phyloP scores from a whole-genome alignment of 148 eudicot species.

The Fagopyrum homotropicum region DNA sequence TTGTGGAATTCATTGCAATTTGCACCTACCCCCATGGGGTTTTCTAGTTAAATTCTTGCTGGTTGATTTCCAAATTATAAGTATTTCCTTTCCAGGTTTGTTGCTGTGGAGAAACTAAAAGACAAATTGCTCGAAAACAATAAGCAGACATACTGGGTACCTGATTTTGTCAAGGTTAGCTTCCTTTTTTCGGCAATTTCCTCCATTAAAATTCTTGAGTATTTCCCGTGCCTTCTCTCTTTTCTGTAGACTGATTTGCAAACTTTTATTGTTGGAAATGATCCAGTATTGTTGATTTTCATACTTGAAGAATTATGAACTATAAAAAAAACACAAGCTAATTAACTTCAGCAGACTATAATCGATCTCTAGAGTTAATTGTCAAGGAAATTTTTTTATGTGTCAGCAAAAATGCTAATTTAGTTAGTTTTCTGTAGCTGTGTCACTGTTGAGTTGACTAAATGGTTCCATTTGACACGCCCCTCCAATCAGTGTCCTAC shows the following conservation, averaged over 20 bases:
- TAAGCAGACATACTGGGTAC: slow-evolving; percentile 91
- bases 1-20: too few species aligned
- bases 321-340: not conserved
- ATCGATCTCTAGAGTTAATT: not conserved
- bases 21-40: too few species aligned
- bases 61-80: not conserved
- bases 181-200: not conserved
- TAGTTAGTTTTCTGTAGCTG: not conserved
- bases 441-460: not conserved
- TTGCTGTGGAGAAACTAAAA: slow-evolving; percentile 84
- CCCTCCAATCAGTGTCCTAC: not conserved
- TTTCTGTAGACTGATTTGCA: not conserved
- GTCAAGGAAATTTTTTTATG: not conserved
- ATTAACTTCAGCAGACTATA: not conserved
- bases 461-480: not conserved
- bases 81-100: slow-evolving; percentile 46
- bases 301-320: not conserved
- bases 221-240: too few species aligned
- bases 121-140: slow-evolving; percentile 85
- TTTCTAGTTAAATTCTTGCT: not conserved
- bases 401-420: not conserved
- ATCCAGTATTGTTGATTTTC: not conserved
- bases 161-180: slow-evolving; percentile 89
- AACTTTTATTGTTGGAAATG: not conserved
- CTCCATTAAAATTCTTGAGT: not conserved